Evolutionary conservation across 1,284 basidiomycete species (phyloP).

Genomic region (Apiotrichum gracile): DNA sequence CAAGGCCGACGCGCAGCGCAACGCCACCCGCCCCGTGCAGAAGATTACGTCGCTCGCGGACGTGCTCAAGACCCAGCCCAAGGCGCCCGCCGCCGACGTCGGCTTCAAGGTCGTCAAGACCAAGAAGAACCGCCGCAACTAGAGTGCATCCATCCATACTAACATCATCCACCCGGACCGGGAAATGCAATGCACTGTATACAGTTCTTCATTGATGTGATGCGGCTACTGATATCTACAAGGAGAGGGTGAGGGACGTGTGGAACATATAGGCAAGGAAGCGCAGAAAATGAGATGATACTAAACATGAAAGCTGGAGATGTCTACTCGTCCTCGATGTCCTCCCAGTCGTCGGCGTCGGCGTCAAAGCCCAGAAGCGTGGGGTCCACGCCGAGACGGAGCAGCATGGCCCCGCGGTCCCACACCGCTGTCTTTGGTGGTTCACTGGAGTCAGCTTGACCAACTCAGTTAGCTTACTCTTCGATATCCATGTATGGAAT

Average conservation of each 20-base stretch:
- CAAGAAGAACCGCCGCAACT: conserved; percentile 61
- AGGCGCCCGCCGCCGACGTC: conserved; percentile 67
- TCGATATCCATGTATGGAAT: neutral
- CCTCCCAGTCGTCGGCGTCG: conserved; percentile 36
- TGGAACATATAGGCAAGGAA: too few relatives aligned
- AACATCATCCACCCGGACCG: neutral
- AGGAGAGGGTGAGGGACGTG: neutral
- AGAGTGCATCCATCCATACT: conserved; percentile 4
- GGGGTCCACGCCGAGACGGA: conserved; percentile 35
- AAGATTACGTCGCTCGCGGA: conserved; percentile 34
- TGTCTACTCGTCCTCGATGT: conserved; percentile 6
- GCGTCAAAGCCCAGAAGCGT: conserved; percentile 37
- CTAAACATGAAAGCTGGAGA: too few relatives aligned
- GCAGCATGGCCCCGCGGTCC: conserved; percentile 38
- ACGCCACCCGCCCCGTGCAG: conserved; percentile 1
- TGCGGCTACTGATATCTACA: too few relatives aligned
- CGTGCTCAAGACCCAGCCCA: conserved; percentile 81
- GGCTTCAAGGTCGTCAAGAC: conserved; percentile 88
- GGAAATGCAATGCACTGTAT: too few relatives aligned
- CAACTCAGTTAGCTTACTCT: neutral
- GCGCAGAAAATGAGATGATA: too few relatives aligned
- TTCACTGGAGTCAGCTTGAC: neutral
- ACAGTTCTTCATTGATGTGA: too few relatives aligned
- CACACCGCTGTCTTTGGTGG: conserved; percentile 16
- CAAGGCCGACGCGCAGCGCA: conserved; percentile 61